Conservation (phyloP, 306 rosid genomes). For the Pterocarpus macrocarpus region DNA sequence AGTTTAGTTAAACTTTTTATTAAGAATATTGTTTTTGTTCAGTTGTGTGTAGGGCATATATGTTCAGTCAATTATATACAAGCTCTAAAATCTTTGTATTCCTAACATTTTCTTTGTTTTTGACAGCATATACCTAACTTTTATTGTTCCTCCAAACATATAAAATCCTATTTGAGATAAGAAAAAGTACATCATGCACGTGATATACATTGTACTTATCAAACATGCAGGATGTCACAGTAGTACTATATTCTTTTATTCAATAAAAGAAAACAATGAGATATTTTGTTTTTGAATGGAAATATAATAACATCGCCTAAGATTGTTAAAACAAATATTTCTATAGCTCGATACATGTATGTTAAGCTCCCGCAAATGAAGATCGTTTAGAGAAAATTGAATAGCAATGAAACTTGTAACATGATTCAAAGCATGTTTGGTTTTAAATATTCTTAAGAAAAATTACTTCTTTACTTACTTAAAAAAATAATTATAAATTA, state of each 20-base stretch:
- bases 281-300: not conserved
- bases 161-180: not conserved
- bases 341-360: not conserved
- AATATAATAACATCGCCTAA: not conserved
- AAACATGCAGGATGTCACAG: not conserved
- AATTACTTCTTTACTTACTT: too few relatives aligned
- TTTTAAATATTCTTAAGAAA: too few relatives aligned
- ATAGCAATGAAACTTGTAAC: too few relatives aligned
- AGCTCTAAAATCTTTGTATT: not conserved
- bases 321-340: not conserved
- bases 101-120: not conserved
- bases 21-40: not conserved
- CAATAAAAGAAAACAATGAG: not conserved
- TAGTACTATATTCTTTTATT: not conserved
- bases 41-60: not conserved
- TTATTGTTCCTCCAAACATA: not conserved
- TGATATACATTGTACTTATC: not conserved
- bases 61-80: not conserved
- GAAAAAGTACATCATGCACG: not conserved
- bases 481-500: too few relatives aligned
- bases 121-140: not conserved
- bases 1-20: not conserved
- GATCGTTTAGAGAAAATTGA: too few relatives aligned
- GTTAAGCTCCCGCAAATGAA: too few relatives aligned
- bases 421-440: too few relatives aligned